These are phyloP conservation scores for Fusarium sp. DNA, from an alignment of 2,329 filamentous ascomycete species.

Conservation along the genomic window DNA sequence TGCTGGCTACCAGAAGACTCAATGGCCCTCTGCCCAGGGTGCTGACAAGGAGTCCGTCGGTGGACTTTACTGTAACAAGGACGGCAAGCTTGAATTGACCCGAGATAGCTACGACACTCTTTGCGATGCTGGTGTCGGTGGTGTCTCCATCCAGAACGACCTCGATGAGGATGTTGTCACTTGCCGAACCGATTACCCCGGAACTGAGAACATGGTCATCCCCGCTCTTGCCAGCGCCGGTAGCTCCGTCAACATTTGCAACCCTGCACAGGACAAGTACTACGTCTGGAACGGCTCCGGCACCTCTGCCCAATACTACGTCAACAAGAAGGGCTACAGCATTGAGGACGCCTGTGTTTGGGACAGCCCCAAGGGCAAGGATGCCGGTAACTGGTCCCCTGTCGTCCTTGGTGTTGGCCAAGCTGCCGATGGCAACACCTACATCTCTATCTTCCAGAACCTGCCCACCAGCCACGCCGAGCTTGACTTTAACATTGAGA, in stretches of 20 bases:
- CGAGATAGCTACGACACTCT: conserved; percentile 75
- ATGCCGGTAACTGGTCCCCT: conserved; percentile 86
- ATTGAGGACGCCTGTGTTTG: conserved; percentile 80
- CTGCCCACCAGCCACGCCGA: conserved; percentile 74
- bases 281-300: conserved; percentile 79
- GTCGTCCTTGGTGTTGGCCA: conserved; percentile 83
- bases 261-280: conserved; percentile 77
- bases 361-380: conserved; percentile 64
- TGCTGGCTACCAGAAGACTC: conserved; percentile 89
- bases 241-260: conserved; percentile 72
- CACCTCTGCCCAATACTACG: conserved; percentile 96
- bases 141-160: conserved; percentile 81
- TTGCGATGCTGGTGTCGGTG: conserved; percentile 78
- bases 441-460: conserved; percentile 88
- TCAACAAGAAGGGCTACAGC: conserved; percentile 82
- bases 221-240: conserved; percentile 75
- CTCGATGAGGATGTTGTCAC: conserved; percentile 74
- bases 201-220: conserved; percentile 88
- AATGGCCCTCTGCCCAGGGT: conserved; percentile 87
- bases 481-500: conserved; percentile 83
- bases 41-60: conserved; percentile 85
- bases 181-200: conserved; percentile 97
- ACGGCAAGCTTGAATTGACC: conserved; percentile 82
- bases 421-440: conserved; percentile 73
- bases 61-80: conserved; percentile 80